Percentiles rank a stretch among this genome's conserved stretches.
These are phyloP conservation scores for Saturnispora silvae DNA, from an alignment of 805 yeast genomes.

Conservation along the genomic window DNA sequence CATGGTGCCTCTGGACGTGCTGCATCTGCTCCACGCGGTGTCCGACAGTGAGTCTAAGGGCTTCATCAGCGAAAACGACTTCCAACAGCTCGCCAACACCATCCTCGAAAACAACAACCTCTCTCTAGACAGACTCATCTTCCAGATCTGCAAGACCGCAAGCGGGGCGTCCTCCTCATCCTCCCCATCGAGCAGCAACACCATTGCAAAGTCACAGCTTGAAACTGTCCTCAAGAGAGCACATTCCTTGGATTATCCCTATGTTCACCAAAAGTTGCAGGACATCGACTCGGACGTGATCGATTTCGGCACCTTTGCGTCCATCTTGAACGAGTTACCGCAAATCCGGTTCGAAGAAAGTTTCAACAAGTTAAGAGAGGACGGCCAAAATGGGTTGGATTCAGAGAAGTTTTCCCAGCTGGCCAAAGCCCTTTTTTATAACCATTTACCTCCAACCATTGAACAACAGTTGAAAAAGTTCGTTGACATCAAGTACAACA, in stretches of 20 bases:
- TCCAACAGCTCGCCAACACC: slow-evolving; percentile 66
- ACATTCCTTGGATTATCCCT: too few relatives aligned
- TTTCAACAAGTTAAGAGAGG: too few relatives aligned
- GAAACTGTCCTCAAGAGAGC: too few relatives aligned
- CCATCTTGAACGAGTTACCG: slow-evolving; percentile 20
- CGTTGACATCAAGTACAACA: slow-evolving; percentile 28
- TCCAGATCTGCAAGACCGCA: slow-evolving; percentile 28
- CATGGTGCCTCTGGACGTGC: slow-evolving; percentile 42
- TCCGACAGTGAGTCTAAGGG: slow-evolving; percentile 71
- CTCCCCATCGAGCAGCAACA: too few relatives aligned
- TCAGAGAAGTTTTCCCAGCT: slow-evolving; percentile 15
- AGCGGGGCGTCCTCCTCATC: not conserved
- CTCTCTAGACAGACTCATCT: slow-evolving; percentile 38
- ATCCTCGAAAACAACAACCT: slow-evolving; percentile 36
- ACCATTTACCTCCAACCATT: slow-evolving; percentile 36
- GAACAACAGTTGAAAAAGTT: slow-evolving; percentile 46
- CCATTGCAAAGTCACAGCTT: too few relatives aligned
- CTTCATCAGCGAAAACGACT: slow-evolving; percentile 42
- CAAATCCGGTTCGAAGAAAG: slow-evolving; percentile 18
- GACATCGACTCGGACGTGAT: not conserved
- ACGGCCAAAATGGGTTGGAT: slow-evolving; percentile 13
- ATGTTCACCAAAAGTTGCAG: too few relatives aligned
- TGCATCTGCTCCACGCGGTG: slow-evolving; percentile 65
- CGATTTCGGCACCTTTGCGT: slow-evolving; percentile 14
- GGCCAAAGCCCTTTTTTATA: slow-evolving; percentile 20